Evolutionary conservation across 2,329 filamentous ascomycete genomes (phyloP).

Genomic region (Fusarium verrucosum): DNA sequence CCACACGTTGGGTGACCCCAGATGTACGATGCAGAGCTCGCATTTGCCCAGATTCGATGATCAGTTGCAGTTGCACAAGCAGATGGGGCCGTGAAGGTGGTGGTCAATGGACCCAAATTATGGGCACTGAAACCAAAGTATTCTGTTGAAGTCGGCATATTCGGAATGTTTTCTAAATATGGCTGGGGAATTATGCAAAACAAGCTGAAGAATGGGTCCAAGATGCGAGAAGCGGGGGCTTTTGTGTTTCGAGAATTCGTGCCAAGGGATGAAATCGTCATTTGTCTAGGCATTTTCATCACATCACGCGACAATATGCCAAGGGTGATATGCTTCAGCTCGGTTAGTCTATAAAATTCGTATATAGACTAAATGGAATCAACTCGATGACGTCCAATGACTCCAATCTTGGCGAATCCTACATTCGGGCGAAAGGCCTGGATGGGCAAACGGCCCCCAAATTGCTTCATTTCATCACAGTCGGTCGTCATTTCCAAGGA

Average conservation of each 20-base stretch:
- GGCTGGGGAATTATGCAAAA: neutral
- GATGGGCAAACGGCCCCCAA: neutral
- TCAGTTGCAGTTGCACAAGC: neutral
- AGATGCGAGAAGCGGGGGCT: neutral
- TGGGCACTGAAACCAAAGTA: neutral
- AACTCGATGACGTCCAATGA: fast-evolving
- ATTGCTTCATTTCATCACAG: fast-evolving
- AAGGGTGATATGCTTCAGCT: neutral
- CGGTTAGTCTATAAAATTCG: neutral
- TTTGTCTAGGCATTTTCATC: neutral
- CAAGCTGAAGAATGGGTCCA: neutral
- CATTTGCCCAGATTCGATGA: neutral
- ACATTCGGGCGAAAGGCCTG: neutral
- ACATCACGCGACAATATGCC: neutral
- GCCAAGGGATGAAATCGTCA: neutral
- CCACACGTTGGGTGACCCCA: neutral
- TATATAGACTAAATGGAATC: fast-evolving
- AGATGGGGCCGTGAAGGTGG: neutral
- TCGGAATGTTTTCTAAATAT: fast-evolving
- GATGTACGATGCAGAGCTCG: neutral
- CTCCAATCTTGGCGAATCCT: neutral
- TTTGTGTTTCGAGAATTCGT: neutral
- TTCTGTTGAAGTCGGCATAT: conserved; percentile 1
- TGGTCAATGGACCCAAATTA: neutral
- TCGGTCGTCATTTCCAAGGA: neutral